phyloP scores from a whole-genome alignment of 2,329 filamentous ascomycete species.

The Dothideomycetidae sp. region DNA sequence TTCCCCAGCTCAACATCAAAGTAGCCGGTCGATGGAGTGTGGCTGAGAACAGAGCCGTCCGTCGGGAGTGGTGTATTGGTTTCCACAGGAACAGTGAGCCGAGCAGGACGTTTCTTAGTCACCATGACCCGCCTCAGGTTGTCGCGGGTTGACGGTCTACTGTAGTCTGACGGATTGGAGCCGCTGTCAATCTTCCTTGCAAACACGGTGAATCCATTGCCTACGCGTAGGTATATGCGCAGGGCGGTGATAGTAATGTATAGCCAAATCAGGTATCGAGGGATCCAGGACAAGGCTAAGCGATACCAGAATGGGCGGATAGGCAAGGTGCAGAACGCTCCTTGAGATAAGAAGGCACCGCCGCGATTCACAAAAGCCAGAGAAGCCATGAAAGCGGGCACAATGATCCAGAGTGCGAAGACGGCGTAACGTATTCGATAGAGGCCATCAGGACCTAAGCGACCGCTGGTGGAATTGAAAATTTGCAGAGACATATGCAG shows the following conservation, averaged over 20 bases:
- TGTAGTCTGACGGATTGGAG: constrained; percentile 3
- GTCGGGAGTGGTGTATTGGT: too few relatives aligned
- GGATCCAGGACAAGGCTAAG: constrained; percentile 55
- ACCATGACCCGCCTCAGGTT: neutral
- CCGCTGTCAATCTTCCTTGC: constrained; percentile 18
- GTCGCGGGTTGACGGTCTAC: constrained; percentile 2
- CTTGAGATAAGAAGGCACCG: constrained; percentile 45
- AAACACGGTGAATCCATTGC: constrained; percentile 29
- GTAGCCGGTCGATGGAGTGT: neutral
- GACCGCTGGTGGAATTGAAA: constrained; percentile 37
- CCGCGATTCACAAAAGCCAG: constrained; percentile 44
- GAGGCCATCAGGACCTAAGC: constrained; percentile 45
- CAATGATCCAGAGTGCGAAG: constrained; percentile 41
- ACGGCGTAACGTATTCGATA: constrained; percentile 51
- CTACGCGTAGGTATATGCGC: constrained; percentile 57
- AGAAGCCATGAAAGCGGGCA: constrained; percentile 46
- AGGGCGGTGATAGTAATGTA: constrained; percentile 51
- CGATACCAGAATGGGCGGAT: constrained; percentile 54
- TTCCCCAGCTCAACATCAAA: neutral
- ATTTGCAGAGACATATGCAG: constrained; percentile 61
- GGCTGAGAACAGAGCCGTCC: neutral
- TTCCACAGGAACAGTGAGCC: neutral
- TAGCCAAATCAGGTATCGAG: constrained; percentile 54
- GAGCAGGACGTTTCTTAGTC: neutral
- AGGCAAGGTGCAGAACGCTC: constrained; percentile 57